Evolutionary conservation across 2,329 filamentous ascomycete species (phyloP).

Genomic region (Colletotrichum sojae): DNA sequence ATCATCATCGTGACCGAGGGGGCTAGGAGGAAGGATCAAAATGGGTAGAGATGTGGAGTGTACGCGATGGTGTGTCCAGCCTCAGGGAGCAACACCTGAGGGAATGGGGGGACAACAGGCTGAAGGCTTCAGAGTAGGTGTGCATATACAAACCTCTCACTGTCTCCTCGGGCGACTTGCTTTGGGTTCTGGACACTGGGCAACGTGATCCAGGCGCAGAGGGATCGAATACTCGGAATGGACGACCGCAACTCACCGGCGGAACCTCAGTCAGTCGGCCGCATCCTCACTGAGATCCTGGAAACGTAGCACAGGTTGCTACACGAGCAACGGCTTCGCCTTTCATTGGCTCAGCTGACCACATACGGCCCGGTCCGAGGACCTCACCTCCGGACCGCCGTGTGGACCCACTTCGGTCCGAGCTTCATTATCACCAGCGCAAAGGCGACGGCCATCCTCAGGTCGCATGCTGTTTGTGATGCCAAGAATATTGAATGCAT

Average conservation of each 20-base stretch:
- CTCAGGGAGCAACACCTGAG: not conserved
- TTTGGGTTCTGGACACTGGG: not conserved
- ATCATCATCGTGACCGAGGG: constrained; percentile 5
- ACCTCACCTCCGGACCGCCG: not conserved
- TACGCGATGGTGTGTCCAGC: not conserved
- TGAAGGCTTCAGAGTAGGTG: not conserved
- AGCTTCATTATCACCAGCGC: not conserved
- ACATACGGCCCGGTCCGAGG: constrained; percentile 13
- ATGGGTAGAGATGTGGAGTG: not conserved
- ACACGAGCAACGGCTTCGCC: not conserved
- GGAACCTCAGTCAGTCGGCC: not conserved
- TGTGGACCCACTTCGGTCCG: constrained; percentile 19
- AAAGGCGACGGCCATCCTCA: too few species aligned
- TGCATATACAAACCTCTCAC: not conserved
- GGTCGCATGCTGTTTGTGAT: too few species aligned
- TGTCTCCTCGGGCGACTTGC: not conserved
- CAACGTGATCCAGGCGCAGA: not conserved
- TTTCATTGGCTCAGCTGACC: not conserved
- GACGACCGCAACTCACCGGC: too few species aligned
- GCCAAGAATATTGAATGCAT: too few species aligned
- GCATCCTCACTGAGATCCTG: accelerated
- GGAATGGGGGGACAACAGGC: not conserved
- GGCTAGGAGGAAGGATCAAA: not conserved
- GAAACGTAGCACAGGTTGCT: not conserved
- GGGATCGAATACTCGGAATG: not conserved